These are phyloP conservation scores for Termitomyces sp. DNA, from an alignment of 768 basidiomycete species.

Conservation along the genomic window DNA sequence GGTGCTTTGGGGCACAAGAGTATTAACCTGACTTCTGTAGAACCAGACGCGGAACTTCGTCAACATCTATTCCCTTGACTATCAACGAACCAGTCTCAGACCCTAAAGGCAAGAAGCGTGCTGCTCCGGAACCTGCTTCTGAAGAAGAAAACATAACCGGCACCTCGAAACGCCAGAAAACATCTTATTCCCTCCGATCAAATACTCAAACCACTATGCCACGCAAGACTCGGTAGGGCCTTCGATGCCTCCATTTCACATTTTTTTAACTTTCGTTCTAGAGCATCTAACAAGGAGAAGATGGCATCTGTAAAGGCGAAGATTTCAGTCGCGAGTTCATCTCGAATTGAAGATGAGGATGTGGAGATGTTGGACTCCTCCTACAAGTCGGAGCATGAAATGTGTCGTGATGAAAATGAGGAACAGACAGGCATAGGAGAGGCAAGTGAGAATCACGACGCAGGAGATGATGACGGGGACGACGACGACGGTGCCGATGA, in stretches of 20 bases:
- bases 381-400: slow-evolving; percentile 46
- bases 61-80: slow-evolving; percentile 38
- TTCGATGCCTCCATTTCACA: slow-evolving; percentile 5
- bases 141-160: slow-evolving; percentile 58
- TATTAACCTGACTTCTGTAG: slow-evolving; percentile 32
- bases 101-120: slow-evolving; percentile 91
- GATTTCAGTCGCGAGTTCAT: slow-evolving; percentile 56
- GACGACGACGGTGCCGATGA: slow-evolving; percentile 39
- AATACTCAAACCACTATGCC: slow-evolving; percentile 56
- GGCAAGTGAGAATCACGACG: slow-evolving; percentile 39
- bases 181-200: slow-evolving; percentile 67
- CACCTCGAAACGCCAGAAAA: slow-evolving; percentile 54
- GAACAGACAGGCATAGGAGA: slow-evolving; percentile 29
- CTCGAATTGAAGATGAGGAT: slow-evolving; percentile 63
- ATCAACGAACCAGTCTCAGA: slow-evolving; percentile 78
- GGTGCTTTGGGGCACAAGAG: slow-evolving; percentile 20
- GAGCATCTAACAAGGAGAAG: slow-evolving; percentile 49
- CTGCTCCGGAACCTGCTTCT: slow-evolving; percentile 60
- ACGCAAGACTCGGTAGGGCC: slow-evolving; percentile 60
- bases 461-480: slow-evolving; percentile 22
- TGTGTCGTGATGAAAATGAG: slow-evolving; percentile 32
- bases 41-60: slow-evolving; percentile 49
- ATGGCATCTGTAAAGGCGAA: slow-evolving; percentile 56
- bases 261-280: slow-evolving; percentile 18
- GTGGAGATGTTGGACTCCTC: slow-evolving; percentile 72